phyloP scores from a whole-genome alignment of 495 filamentous ascomycete genomes.

The Neurospora sp. region DNA sequence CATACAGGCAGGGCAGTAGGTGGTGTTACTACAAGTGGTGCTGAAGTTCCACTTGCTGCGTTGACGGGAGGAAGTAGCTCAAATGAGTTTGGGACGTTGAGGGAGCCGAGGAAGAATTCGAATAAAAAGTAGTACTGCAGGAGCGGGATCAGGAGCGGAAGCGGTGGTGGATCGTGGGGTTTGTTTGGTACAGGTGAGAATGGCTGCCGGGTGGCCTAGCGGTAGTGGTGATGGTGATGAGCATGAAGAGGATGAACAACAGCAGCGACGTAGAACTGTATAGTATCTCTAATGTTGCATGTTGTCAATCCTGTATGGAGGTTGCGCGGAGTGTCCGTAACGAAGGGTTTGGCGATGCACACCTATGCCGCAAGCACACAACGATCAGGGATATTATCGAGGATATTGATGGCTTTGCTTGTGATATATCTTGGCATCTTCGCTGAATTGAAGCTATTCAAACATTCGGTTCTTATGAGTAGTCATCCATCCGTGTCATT shows the following conservation, averaged over 20 bases:
- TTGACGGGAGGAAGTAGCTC: constrained; percentile 6
- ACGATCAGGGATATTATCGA: too few relatives aligned
- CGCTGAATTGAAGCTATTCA: too few relatives aligned
- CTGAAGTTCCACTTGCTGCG: background rate
- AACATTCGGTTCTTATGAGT: too few relatives aligned
- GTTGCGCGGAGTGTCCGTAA: too few relatives aligned
- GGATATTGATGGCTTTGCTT: too few relatives aligned
- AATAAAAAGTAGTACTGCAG: background rate
- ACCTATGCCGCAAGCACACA: too few relatives aligned
- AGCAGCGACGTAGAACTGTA: background rate
- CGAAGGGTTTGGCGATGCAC: too few relatives aligned
- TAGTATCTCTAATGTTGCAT: background rate
- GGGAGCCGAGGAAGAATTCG: background rate
- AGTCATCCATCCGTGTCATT: too few relatives aligned
- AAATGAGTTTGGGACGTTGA: constrained; percentile 1
- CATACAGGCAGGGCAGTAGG: constrained; percentile 11
- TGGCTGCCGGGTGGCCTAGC: background rate
- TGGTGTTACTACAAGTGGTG: constrained; percentile 10
- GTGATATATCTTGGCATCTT: too few relatives aligned
- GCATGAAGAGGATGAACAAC: background rate
- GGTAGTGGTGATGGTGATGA: background rate
- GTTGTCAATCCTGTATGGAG: background rate
- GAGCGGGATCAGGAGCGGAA: background rate
- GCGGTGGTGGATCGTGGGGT: background rate
- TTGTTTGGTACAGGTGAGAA: background rate